Evolutionary conservation across 805 yeast species (phyloP), one percentile per base, ranked within the genome.

Genomic region (Jamesozyma hellenica): DNA sequence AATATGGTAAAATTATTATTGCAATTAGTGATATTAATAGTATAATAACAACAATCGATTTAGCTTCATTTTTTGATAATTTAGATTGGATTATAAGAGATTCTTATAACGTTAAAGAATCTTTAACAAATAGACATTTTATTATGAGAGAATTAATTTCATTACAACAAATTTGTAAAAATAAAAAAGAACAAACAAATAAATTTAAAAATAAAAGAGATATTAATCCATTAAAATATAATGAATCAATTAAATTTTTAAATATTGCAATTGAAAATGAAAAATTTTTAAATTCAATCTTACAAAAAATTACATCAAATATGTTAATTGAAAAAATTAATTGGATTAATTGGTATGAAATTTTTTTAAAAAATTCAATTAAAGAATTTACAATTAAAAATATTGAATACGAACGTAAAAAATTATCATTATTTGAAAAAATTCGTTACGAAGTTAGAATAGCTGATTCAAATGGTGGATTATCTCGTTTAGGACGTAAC

Each of bases 81-180:
- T 56, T 86, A 13, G 75, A 70, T 41, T 66, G 73, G 50, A 65
- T 86, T 23, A 65, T 76, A 3, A 73, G 74, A 44, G 96, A 88
- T 50, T 80, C 92, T 13, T 92, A 80, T 58, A 79, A 82, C 42
- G 81, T 88, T 42, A 92, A 92, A 60, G 98, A 92, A 61, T 81
- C 95, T 0, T 66, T 92, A 40, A 92, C 98, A 0, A 88, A 90
- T 61, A 71, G 98, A 43, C 95, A 92, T 58, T 67, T 92, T 42
- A 63, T 90, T 29, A 92, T 92, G 95, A 72, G 96, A 39, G 98
- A 92, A 48, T 66, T 86, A 38, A 53, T 74, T 26, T 82, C 75
- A 53, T 88, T 96, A 2, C 94, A 88, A 58, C 75, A 77, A 7
- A 75, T 69, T 41, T 77, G 95, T 1, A 76, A 73, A 49, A 63